A percentile compares a stretch with the other conserved stretches of the same genome.
phyloP scores from a whole-genome alignment of 164 flowering plant species.

The Aristolochia californica region DNA sequence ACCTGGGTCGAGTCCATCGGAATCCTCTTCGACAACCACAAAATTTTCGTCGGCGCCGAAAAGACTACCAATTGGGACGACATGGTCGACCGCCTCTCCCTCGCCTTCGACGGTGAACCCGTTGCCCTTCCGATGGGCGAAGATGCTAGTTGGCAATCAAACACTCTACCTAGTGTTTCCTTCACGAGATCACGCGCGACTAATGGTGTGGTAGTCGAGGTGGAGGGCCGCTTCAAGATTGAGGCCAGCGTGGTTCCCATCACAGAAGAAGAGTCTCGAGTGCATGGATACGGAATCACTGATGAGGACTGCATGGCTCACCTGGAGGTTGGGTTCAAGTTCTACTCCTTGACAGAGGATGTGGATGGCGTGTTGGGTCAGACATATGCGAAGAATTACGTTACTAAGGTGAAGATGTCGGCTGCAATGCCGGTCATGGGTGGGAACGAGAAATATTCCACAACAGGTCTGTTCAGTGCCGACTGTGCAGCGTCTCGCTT shows the following conservation, averaged over 20 bases:
- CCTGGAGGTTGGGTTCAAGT: conserved; percentile 18
- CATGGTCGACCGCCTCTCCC: conserved; percentile 10
- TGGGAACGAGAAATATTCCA: conserved; percentile 5
- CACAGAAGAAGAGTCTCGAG: conserved; percentile 10
- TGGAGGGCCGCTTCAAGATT: conserved; percentile 2
- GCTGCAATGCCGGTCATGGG: conserved; percentile 17
- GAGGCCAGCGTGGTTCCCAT: conserved; percentile 6
- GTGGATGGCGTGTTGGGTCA: conserved; percentile 21
- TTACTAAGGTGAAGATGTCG: conserved; percentile 10
- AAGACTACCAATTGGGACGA: conserved; percentile 17
- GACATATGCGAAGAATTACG: conserved; percentile 13
- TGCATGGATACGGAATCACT: conserved; percentile 13
- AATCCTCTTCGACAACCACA: conserved; percentile 13
- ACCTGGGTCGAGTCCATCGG: conserved; percentile 22
- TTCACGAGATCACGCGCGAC: conserved; percentile 5
- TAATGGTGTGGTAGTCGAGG: conserved; percentile 10
- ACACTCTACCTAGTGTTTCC: conserved; percentile 3
- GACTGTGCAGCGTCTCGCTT: conserved; percentile 17
- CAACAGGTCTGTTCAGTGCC: conserved; percentile 8
- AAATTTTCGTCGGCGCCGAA: conserved; percentile 10
- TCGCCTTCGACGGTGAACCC: conserved; percentile 12
- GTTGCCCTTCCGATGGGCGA: conserved; percentile 5
- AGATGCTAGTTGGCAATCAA: conserved; percentile 7
- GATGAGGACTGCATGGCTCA: conserved; percentile 22
- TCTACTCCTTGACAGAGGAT: conserved; percentile 9